Evolutionary conservation across 306 rosid genomes (phyloP).

Genomic region (Cucumis sativus): Cucumber_9930_V3 NC_026660.2:20330501-20331000

Average conservation of each 20-base stretch:
- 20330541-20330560: no score
- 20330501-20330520: no score
- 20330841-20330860: neutral
- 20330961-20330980: neutral
- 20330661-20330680: neutral
- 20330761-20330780: neutral
- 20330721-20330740: no score
- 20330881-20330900: neutral
- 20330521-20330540: no score
- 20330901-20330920: neutral
- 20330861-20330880: neutral
- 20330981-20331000: neutral
- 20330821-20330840: neutral
- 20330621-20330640: neutral
- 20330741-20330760: no score
- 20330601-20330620: neutral
- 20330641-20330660: neutral
- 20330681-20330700: no score
- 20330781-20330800: neutral
- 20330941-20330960: neutral
- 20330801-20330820: neutral
- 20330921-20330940: neutral
- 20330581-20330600: no score
- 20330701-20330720: no score
- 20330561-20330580: no score